Conservation (phyloP, 768 basidiomycete genomes). For the Boletales sp. region DNA sequence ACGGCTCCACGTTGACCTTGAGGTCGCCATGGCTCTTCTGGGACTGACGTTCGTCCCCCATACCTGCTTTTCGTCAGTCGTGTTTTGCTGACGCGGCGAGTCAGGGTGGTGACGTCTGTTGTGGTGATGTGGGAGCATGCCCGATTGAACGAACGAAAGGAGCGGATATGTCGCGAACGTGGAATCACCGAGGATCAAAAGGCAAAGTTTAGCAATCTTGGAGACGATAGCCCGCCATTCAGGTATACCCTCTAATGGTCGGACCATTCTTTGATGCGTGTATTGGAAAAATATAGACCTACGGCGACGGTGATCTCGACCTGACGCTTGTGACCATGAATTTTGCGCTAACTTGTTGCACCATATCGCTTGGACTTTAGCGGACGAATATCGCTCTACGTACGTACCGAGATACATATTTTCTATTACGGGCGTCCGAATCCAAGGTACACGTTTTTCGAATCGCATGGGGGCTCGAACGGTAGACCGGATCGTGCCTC, state of each 20-base stretch:
- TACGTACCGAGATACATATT: too few relatives aligned
- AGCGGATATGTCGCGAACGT: conserved; percentile 37
- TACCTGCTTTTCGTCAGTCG: conserved; percentile 8
- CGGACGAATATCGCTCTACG: too few relatives aligned
- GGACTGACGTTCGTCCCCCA: conserved; percentile 11
- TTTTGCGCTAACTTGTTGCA: too few relatives aligned
- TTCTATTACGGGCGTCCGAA: too few relatives aligned
- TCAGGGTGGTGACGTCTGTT: conserved; percentile 35
- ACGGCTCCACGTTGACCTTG: conserved; percentile 33
- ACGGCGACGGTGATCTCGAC: too few relatives aligned
- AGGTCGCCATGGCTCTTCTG: conserved; percentile 25
- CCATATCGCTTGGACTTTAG: too few relatives aligned
- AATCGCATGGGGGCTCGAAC: too few relatives aligned
- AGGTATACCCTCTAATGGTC: conserved; percentile 33
- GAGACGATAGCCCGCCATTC: conserved; percentile 54
- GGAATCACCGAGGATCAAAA: conserved; percentile 38
- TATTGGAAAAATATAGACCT: too few relatives aligned
- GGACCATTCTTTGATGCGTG: too few relatives aligned
- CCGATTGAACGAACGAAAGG: conserved; percentile 46
- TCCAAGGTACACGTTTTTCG: too few relatives aligned
- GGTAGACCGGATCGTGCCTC: too few relatives aligned
- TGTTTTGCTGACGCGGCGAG: conserved; percentile 26
- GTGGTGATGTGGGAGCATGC: conserved; percentile 45
- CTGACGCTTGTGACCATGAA: too few relatives aligned
- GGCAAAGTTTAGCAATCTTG: conserved; percentile 42